A percentile compares a stretch with the other conserved stretches of the same genome.
phyloP scores from a whole-genome alignment of 768 basidiomycete species.

The Brasilioporus rufonigricans region DNA sequence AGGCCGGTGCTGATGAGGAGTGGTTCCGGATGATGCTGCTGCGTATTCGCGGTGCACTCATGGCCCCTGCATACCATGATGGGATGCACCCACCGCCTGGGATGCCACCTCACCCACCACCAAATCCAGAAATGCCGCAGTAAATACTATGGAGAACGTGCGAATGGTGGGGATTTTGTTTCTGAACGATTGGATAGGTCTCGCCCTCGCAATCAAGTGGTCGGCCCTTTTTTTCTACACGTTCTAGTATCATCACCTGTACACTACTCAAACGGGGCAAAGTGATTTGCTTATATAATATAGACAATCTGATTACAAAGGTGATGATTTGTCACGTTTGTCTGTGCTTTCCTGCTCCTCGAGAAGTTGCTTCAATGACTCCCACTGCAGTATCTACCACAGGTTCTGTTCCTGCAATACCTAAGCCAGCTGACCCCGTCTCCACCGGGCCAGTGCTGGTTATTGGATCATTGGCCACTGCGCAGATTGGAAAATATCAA shows the following conservation, averaged over 20 bases:
- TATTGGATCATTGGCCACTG: constrained; percentile 76
- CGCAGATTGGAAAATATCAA: constrained; percentile 79
- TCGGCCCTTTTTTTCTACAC: neutral
- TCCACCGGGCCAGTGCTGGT: constrained; percentile 56
- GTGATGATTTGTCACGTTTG: neutral
- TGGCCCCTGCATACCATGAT: constrained; percentile 45
- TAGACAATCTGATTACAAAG: constrained; percentile 2
- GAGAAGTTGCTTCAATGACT: constrained; percentile 45
- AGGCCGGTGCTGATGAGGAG: constrained; percentile 74
- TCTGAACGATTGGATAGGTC: constrained; percentile 1
- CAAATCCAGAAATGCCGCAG: constrained; percentile 34
- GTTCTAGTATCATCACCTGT: constrained; percentile 2
- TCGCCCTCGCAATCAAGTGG: neutral
- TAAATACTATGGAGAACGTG: constrained; percentile 1
- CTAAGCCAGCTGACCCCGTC: constrained; percentile 21
- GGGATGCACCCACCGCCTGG: constrained; percentile 38
- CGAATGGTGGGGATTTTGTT: neutral
- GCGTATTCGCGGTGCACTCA: constrained; percentile 70
- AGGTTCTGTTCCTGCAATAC: constrained; percentile 14
- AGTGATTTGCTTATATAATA: constrained; percentile 21
- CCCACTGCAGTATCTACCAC: constrained; percentile 52
- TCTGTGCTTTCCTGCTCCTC: neutral
- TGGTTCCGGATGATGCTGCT: constrained; percentile 87
- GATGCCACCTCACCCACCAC: constrained; percentile 36
- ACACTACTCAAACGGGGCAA: neutral